Percentiles rank a stretch among this genome's conserved stretches.
phyloP scores from a whole-genome alignment of 2,329 filamentous ascomycete species.

The Sclerotinia borealis region DNA sequence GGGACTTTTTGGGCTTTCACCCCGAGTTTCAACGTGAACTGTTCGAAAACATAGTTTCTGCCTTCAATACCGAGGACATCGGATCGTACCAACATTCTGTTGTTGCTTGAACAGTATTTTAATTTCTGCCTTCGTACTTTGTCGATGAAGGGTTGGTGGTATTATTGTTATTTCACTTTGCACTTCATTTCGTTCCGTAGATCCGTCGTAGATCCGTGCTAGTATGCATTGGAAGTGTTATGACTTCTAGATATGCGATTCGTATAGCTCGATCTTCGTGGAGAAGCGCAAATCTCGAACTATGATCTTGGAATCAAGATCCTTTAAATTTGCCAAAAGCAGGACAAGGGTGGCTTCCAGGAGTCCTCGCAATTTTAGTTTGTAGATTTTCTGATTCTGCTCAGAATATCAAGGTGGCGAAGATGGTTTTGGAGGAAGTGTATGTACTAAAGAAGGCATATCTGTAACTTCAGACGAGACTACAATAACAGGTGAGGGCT shows the following conservation, averaged over 20 bases:
- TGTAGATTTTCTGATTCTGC: neutral
- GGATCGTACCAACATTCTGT: neutral
- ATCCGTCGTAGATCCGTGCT: too few relatives aligned
- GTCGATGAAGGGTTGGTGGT: neutral
- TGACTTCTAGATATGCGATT: neutral
- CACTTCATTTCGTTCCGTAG: neutral
- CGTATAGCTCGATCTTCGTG: neutral
- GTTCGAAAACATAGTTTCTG: neutral
- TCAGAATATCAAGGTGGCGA: neutral
- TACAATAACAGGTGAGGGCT: constrained; percentile 19
- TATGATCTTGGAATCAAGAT: neutral
- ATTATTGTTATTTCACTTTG: neutral
- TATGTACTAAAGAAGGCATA: neutral
- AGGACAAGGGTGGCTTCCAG: neutral
- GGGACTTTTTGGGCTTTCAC: neutral
- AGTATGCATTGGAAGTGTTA: too few relatives aligned
- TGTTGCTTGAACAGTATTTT: neutral
- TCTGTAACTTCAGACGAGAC: constrained; percentile 18
- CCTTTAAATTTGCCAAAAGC: neutral
- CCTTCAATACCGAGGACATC: neutral
- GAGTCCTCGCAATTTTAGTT: too few relatives aligned
- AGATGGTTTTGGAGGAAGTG: neutral
- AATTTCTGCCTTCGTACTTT: neutral
- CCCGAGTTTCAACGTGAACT: neutral
- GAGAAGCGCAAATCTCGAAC: neutral